phyloP scores from a whole-genome alignment of 169 alveolate species.

The Plasmodium reichenowi region DNA sequence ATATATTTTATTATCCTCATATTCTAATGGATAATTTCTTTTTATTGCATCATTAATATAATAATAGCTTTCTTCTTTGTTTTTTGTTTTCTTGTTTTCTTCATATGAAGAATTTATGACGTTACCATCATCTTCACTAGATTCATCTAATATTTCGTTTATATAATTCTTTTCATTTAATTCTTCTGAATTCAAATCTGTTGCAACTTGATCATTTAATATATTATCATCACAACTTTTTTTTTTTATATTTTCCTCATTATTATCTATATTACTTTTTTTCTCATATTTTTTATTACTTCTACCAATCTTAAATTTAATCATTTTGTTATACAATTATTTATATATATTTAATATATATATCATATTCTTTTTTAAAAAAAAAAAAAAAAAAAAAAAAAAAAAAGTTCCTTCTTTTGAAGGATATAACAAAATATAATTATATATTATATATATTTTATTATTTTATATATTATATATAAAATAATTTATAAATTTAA shows the following conservation, averaged over 20 bases:
- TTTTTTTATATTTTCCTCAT: not conserved
- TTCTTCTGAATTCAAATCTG: not conserved
- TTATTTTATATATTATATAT: no score
- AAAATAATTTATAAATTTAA: no score
- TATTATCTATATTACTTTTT: not conserved
- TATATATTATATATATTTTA: no score
- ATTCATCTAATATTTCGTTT: constrained; percentile 44
- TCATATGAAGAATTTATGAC: not conserved
- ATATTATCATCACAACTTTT: not conserved
- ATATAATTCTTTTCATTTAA: not conserved
- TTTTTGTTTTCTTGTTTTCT: not conserved
- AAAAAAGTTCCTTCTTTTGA: no score
- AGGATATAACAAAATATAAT: no score
- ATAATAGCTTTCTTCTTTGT: constrained; percentile 10
- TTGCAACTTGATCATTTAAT: not conserved
- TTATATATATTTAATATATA: not conserved
- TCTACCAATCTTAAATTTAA: not conserved
- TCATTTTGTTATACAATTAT: not conserved
- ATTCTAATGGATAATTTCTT: constrained; percentile 63
- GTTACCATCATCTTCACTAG: constrained; percentile 44
- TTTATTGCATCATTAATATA: constrained; percentile 60
- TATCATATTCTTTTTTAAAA: not conserved
- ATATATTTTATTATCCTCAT: constrained; percentile 71
- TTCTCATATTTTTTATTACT: not conserved
- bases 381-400: no score